Evolutionary conservation across 495 filamentous ascomycete species (phyloP), one percentile per base, ranked within the genome.

Genomic region (Annulohypoxylon stygium): DNA sequence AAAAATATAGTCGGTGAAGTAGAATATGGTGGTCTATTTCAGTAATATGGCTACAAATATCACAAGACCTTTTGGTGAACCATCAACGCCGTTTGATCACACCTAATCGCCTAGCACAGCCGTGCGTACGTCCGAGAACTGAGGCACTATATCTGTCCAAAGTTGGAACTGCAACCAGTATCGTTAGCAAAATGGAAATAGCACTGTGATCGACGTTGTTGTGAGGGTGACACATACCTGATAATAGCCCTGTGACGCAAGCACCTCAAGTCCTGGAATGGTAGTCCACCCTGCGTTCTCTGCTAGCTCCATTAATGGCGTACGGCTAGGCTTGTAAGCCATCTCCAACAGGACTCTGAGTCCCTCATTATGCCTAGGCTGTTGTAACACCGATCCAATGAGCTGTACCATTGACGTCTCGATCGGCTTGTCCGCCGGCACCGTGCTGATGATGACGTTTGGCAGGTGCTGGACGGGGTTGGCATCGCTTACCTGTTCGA

Each of bases 291-390:
- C 93, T 4, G 87, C 85, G 70, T 92, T 89, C 69, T 88, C 83
- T 4, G 97, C 95, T 75, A 97, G 80, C 79, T 90, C 86, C 93
- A 98, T 98, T 76, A 98, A 78, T 25, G 92, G 86, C 12, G 96
- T 99, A 30, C 91, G 86, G 0, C 88, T 79, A 26, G 96, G 97
- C 79, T 92, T 97, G 80, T 99, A 99, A 3, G 96, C 95, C 96
- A 99, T 98, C 83, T 99, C 96, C 1, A 97, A 82, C 63, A 98
- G 82, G 34, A 97, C 89, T 34, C 87, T 85, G 47, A 80, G 78
- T 9, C 78, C 78, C 36, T 84, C 78, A 0, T 75, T 76, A 11
- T 77, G 73, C 71, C 84, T 83, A 16, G 82, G 77, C 67, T 86
- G 83, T 67, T 86, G 85, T 69, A 99, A 87, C 9, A 93, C 73